A percentile compares a stretch with the other conserved stretches of the same genome.
Evolutionary conservation across 768 basidiomycete genomes (phyloP).

Genomic region (Peribolospora baueri): DNA sequence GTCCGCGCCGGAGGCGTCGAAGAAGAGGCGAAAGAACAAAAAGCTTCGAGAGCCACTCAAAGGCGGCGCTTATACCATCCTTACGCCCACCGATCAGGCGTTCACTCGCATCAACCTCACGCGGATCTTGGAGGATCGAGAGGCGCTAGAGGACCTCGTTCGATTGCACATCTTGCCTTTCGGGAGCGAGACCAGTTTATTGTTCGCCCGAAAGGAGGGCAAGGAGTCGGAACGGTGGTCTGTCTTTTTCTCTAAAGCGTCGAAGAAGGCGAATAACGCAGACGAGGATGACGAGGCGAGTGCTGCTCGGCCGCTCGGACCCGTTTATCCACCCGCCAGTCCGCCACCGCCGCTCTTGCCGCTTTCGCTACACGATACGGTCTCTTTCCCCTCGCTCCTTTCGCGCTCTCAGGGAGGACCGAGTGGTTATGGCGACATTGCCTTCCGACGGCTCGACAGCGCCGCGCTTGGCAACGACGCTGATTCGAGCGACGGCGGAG

Average conservation of each 20-base stretch:
- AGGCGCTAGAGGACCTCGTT: slow-evolving; percentile 17
- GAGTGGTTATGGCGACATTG: slow-evolving; percentile 52
- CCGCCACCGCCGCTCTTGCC: slow-evolving; percentile 27
- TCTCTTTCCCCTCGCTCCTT: slow-evolving; percentile 50
- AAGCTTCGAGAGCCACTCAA: slow-evolving; percentile 22
- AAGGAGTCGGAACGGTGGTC: not conserved
- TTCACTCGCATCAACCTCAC: slow-evolving; percentile 74
- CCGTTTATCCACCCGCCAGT: slow-evolving; percentile 12
- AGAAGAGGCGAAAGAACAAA: slow-evolving; percentile 34
- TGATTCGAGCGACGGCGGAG: slow-evolving; percentile 10
- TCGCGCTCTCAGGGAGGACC: slow-evolving; percentile 22
- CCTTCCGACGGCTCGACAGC: slow-evolving; percentile 30
- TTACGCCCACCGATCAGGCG: slow-evolving; percentile 77
- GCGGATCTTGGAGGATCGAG: slow-evolving; percentile 15
- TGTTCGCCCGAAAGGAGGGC: not conserved
- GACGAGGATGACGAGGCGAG: slow-evolving; percentile 1
- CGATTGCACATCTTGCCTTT: slow-evolving; percentile 22
- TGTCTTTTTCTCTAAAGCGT: not conserved
- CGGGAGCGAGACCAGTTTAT: not conserved
- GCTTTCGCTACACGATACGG: slow-evolving; percentile 40
- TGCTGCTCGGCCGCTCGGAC: not conserved
- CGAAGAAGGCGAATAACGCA: not conserved
- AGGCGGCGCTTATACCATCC: slow-evolving; percentile 48
- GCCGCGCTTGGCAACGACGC: slow-evolving; percentile 12
- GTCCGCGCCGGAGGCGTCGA: not conserved